phyloP scores from a whole-genome alignment of 257 asterid species.

The Petrea volubilis region DNA sequence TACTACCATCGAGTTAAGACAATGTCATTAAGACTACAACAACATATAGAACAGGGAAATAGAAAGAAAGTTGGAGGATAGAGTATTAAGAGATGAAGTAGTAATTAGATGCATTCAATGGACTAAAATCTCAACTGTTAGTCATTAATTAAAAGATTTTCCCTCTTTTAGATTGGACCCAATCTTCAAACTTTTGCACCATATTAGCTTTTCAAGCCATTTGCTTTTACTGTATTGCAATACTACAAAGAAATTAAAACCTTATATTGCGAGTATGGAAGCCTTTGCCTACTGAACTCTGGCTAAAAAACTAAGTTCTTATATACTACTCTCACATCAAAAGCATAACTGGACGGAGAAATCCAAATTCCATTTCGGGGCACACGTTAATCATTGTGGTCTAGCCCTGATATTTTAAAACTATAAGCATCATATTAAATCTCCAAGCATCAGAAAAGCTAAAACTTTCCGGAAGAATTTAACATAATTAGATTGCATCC shows the following conservation, averaged over 20 bases:
- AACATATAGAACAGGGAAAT: no score
- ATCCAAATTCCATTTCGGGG: not conserved
- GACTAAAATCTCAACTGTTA: constrained; percentile 5
- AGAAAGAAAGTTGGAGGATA: not conserved
- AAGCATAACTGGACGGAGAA: no score
- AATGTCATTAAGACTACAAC: no score
- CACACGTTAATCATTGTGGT: not conserved
- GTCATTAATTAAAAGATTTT: constrained; percentile 7
- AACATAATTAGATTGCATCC: not conserved
- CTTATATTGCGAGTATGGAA: not conserved
- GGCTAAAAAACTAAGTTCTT: not conserved
- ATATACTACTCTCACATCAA: constrained; percentile 6
- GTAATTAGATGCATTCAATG: not conserved
- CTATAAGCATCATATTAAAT: no score
- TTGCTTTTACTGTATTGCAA: not conserved
- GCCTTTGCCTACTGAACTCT: not conserved
- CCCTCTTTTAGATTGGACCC: not conserved
- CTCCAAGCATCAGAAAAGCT: not conserved
- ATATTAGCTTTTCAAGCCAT: not conserved
- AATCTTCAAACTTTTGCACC: not conserved
- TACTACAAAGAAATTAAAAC: not conserved
- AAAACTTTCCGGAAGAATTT: not conserved
- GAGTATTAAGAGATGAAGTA: no score
- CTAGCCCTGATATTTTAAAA: not conserved
- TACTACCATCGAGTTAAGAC: not conserved